Conservation (phyloP, 73 alveolate species). For the Paramecium octaurelia region DNA sequence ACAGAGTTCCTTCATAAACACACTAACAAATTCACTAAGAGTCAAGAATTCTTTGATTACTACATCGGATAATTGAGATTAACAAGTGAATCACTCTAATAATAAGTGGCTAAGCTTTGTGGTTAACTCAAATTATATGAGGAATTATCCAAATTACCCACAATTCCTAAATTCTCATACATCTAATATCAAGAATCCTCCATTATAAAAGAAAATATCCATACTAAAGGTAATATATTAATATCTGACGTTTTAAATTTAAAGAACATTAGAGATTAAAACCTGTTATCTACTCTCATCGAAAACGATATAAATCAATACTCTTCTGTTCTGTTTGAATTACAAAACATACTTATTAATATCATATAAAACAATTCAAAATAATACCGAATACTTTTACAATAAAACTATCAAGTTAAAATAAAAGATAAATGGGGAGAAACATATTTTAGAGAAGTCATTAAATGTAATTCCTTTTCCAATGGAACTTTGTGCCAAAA, state of each 20-base stretch:
- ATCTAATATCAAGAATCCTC: conserved; percentile 16
- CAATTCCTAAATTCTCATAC: conserved; percentile 18
- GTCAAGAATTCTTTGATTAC: conserved; percentile 36
- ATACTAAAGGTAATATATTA: not conserved
- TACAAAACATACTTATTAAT: not conserved
- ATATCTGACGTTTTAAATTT: not conserved
- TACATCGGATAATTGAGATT: not conserved
- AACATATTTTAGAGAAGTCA: conserved; percentile 6
- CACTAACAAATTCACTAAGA: not conserved
- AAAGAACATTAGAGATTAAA: conserved; percentile 4
- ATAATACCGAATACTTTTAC: not conserved
- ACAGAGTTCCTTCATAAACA: not conserved
- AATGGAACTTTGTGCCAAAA: conserved; percentile 19
- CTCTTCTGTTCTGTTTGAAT: not conserved
- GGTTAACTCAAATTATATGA: conserved; percentile 10
- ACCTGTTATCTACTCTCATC: not conserved
- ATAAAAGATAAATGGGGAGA: conserved; percentile 14
- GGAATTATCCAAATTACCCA: not conserved
- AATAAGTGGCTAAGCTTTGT: not conserved
- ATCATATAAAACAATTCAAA: not conserved
- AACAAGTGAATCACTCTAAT: not conserved
- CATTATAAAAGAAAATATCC: not conserved
- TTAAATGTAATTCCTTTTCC: not conserved
- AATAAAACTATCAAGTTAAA: not conserved
- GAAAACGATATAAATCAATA: conserved; percentile 12